These are phyloP conservation scores for Maudiozyma humilis DNA, from an alignment of 1,139 yeast species.

Conservation along the genomic window DNA sequence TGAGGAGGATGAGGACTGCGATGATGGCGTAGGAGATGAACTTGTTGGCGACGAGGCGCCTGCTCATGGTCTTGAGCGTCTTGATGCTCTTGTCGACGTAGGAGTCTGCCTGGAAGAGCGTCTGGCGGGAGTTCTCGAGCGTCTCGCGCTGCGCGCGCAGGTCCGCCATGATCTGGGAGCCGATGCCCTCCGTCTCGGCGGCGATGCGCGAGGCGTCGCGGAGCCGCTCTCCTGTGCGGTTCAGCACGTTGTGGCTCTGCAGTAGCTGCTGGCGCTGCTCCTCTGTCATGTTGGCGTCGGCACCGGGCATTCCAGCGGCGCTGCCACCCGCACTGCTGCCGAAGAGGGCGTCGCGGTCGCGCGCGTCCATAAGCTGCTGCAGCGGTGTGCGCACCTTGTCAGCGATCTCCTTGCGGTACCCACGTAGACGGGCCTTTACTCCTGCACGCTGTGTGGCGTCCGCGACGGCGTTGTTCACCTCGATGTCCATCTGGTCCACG, in stretches of 20 bases:
- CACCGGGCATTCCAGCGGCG: conserved; percentile 7
- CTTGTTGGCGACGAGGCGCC: conserved; percentile 91
- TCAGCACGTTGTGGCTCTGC: conserved; percentile 71
- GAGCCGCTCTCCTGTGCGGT: conserved; percentile 73
- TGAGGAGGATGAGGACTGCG: conserved; percentile 74
- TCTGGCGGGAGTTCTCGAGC: conserved; percentile 71
- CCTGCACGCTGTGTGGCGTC: conserved; percentile 20
- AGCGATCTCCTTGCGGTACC: conserved; percentile 23
- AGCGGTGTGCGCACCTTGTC: conserved; percentile 21
- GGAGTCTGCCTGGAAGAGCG: conserved; percentile 81
- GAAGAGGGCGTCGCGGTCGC: conserved; percentile 15
- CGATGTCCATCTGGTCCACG: conserved; percentile 32
- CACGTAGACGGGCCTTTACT: conserved; percentile 25
- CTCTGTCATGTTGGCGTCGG: conserved; percentile 31
- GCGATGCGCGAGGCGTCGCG: conserved; percentile 87
- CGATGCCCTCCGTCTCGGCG: conserved; percentile 83
- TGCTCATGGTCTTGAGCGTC: conserved; percentile 84
- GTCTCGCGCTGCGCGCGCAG: conserved; percentile 92
- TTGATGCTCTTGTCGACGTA: conserved; percentile 85
- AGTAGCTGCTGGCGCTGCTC: conserved; percentile 78
- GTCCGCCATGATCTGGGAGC: conserved; percentile 84
- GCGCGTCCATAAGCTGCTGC: conserved; percentile 23
- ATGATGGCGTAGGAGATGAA: conserved; percentile 92
- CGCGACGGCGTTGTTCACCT: conserved; percentile 23
- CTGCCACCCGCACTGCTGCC: conserved; percentile 8